phyloP scores from a whole-genome alignment of 129 eudicot species.

The Centrapalus pauciflorus region DNA sequence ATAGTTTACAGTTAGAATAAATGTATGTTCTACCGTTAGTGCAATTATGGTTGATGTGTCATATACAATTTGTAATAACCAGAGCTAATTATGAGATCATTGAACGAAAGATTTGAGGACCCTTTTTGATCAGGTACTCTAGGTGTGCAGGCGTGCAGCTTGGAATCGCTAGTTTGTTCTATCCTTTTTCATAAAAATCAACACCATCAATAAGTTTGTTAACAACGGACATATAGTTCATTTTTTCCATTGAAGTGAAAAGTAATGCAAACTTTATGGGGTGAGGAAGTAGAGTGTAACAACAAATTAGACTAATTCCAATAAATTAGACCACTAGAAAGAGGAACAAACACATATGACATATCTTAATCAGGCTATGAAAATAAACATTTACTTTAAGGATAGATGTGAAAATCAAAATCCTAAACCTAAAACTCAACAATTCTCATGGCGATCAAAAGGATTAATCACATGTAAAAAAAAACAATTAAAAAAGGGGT shows the following conservation, averaged over 20 bases:
- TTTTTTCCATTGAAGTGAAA: too few relatives aligned
- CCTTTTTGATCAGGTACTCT: not conserved
- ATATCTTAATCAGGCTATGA: not conserved
- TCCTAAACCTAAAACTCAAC: slow-evolving; percentile 12
- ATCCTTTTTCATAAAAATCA: too few relatives aligned
- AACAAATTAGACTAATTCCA: too few relatives aligned
- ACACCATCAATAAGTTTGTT: too few relatives aligned
- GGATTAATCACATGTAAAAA: not conserved
- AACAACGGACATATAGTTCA: too few relatives aligned
- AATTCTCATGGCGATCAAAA: not conserved
- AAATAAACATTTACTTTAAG: too few relatives aligned
- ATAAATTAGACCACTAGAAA: not conserved
- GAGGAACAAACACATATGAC: not conserved
- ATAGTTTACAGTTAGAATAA: not conserved
- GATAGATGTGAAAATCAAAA: not conserved
- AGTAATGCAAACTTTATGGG: too few relatives aligned
- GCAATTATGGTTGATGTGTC: not conserved
- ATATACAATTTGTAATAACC: not conserved
- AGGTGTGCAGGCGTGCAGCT: too few relatives aligned
- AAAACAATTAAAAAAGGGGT: not conserved
- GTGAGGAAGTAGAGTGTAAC: not conserved
- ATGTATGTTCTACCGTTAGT: not conserved
- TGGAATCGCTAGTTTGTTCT: too few relatives aligned
- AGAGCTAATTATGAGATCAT: not conserved
- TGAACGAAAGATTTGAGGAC: not conserved